phyloP scores from a whole-genome alignment of 495 filamentous ascomycete species.

The Aspergillus wentii region DNA sequence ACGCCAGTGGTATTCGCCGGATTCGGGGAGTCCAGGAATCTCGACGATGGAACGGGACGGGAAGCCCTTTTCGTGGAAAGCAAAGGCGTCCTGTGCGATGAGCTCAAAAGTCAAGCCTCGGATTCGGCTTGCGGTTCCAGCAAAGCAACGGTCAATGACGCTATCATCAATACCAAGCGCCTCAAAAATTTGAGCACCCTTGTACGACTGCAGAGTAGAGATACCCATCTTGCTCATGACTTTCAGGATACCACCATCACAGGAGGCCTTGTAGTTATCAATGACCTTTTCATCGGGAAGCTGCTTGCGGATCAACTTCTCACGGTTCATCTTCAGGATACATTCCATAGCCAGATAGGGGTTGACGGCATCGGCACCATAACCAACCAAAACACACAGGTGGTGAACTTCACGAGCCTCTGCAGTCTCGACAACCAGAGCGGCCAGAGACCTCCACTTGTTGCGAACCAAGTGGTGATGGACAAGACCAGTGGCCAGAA shows the following conservation, averaged over 20 bases:
- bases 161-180: slow-evolving; percentile 94
- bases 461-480: slow-evolving; percentile 97
- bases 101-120: slow-evolving; percentile 93
- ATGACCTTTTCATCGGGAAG: slow-evolving; percentile 80
- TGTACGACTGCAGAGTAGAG: slow-evolving; percentile 96
- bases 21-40: slow-evolving; percentile 83
- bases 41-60: slow-evolving; percentile 75
- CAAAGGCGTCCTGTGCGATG: slow-evolving; percentile 95
- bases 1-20: slow-evolving; percentile 99
- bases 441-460: slow-evolving; percentile 90
- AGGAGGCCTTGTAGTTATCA: slow-evolving; percentile 96
- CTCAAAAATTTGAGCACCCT: slow-evolving; percentile 99
- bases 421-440: slow-evolving; percentile 86
- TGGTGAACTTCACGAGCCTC: slow-evolving; percentile 99
- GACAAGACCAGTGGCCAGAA: slow-evolving; percentile 89
- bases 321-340: slow-evolving; percentile 96
- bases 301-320: slow-evolving; percentile 89
- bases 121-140: slow-evolving; percentile 92
- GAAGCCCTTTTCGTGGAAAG: slow-evolving; percentile 93
- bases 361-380: slow-evolving; percentile 94
- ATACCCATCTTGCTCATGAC: slow-evolving; percentile 99
- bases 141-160: slow-evolving; percentile 95
- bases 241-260: slow-evolving; percentile 96
- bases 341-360: slow-evolving; percentile 97
- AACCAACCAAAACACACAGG: slow-evolving; percentile 95